Conservation (phyloP, 768 basidiomycete species). For the Melanogaster broomeanus region DNA sequence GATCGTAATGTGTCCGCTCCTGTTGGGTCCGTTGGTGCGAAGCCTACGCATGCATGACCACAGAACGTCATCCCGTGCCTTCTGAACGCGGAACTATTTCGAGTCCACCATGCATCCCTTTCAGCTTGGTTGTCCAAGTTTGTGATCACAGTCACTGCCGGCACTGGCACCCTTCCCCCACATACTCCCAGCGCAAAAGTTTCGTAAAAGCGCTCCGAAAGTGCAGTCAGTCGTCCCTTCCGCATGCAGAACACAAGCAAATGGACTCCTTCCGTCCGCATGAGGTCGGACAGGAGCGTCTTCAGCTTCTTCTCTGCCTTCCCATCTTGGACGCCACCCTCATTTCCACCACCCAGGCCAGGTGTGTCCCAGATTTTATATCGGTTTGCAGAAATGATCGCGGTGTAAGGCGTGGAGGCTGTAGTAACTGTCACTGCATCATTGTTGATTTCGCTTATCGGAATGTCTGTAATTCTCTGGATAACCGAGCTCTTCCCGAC, state of each 20-base stretch:
- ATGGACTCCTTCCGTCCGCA: slow-evolving; percentile 14
- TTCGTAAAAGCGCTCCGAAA: not conserved
- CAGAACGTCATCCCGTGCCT: slow-evolving; percentile 24
- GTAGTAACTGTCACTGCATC: slow-evolving; percentile 23
- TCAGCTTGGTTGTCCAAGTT: slow-evolving; percentile 15
- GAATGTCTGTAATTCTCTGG: slow-evolving; percentile 17
- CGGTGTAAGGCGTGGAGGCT: not conserved
- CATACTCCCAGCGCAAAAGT: slow-evolving; percentile 5
- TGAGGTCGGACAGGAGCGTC: slow-evolving; percentile 21
- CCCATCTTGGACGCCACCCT: slow-evolving; percentile 22
- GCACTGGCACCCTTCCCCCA: slow-evolving; percentile 7
- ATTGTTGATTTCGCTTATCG: slow-evolving; percentile 17
- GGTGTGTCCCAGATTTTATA: slow-evolving; percentile 28
- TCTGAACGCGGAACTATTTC: slow-evolving; percentile 27
- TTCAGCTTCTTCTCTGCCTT: slow-evolving; percentile 30
- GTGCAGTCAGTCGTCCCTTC: slow-evolving; percentile 8
- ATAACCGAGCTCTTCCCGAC: slow-evolving; percentile 27
- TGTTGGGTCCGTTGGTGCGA: too few relatives aligned
- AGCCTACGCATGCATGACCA: slow-evolving; percentile 35
- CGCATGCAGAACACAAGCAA: slow-evolving; percentile 32
- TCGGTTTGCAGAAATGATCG: slow-evolving; percentile 10
- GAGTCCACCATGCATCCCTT: slow-evolving; percentile 34
- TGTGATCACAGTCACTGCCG: slow-evolving; percentile 16
- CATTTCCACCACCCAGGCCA: slow-evolving; percentile 23
- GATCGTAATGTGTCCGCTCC: not conserved